A percentile compares a stretch with the other conserved stretches of the same genome.
Conservation (phyloP, 2,329 filamentous ascomycete genomes). For the Pestalotiopsis sp. region DNA sequence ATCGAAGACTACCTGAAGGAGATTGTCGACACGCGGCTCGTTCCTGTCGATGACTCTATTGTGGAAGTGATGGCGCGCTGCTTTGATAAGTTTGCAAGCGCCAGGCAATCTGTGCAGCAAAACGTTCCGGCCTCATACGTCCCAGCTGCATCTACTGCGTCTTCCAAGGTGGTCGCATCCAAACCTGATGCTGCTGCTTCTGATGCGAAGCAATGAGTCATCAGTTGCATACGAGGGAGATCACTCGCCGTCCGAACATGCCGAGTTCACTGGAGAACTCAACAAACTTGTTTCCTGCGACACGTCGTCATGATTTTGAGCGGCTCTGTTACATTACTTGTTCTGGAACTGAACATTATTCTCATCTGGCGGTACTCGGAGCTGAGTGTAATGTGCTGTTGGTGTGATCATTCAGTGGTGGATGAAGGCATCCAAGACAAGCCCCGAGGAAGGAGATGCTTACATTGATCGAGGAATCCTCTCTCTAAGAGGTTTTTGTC, state of each 20-base stretch:
- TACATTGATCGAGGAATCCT: too few species aligned
- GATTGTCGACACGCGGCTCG: slow-evolving; percentile 50
- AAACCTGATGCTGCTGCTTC: neutral
- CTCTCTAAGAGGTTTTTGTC: neutral
- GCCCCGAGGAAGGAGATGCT: too few species aligned
- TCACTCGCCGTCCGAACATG: neutral
- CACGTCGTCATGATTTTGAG: neutral
- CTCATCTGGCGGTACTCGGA: too few species aligned
- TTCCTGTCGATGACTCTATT: slow-evolving; percentile 42
- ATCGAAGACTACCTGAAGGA: slow-evolving; percentile 55
- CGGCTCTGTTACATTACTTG: neutral
- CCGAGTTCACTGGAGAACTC: neutral
- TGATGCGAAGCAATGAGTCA: slow-evolving; percentile 1
- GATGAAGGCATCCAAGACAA: too few species aligned
- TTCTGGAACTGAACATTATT: too few species aligned
- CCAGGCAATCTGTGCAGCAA: slow-evolving; percentile 49
- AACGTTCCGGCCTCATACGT: slow-evolving; percentile 49
- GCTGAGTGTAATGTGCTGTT: too few species aligned
- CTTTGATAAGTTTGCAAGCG: slow-evolving; percentile 47
- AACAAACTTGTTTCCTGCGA: neutral
- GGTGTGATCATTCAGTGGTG: too few species aligned
- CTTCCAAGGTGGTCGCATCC: neutral
- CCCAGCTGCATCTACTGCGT: slow-evolving; percentile 13
- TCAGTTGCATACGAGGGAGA: neutral
- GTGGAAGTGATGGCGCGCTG: slow-evolving; percentile 52